Conservation (phyloP, 352 stramenopile genomes). For the Phytophthora aleatoria region DNA sequence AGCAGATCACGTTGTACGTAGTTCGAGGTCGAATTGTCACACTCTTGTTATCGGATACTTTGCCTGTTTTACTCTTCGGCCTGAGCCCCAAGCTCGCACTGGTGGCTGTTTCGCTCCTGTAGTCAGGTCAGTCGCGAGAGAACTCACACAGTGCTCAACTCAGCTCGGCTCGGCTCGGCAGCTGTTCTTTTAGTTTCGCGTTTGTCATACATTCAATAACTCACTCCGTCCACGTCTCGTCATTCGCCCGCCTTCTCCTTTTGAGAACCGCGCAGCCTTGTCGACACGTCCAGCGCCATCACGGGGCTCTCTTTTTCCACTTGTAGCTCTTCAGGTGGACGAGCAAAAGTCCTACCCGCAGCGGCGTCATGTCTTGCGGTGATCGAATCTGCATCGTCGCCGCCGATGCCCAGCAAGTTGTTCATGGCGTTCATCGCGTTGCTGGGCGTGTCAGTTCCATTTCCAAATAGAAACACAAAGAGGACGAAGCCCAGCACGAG, state of each 20-base stretch:
- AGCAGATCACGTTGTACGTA: conserved; percentile 17
- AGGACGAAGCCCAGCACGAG: conserved; percentile 64
- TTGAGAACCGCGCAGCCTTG: conserved; percentile 24
- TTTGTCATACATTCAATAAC: conserved; percentile 24
- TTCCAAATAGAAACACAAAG: conserved; percentile 55
- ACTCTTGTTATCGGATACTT: conserved; percentile 33
- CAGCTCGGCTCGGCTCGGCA: no score
- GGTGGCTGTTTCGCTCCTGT: neutral
- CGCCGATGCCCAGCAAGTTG: conserved; percentile 23
- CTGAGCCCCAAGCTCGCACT: conserved; percentile 8
- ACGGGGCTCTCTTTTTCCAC: conserved; percentile 25
- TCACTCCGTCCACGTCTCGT: conserved; percentile 15
- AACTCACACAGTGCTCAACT: neutral
- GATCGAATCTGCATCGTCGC: conserved; percentile 7
- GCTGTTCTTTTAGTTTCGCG: neutral
- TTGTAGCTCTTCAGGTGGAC: conserved; percentile 11
- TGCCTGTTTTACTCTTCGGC: conserved; percentile 26
- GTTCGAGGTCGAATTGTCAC: conserved; percentile 19
- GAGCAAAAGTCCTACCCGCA: conserved; percentile 19
- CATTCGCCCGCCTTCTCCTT: conserved; percentile 22
- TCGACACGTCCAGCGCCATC: conserved; percentile 24
- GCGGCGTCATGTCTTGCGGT: conserved; percentile 13
- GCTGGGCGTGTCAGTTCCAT: conserved; percentile 17
- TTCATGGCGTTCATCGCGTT: conserved; percentile 23
- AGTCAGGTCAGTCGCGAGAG: conserved; percentile 6